Base-by-base conservation (phyloP, 2,329 filamentous ascomycete genomes). In the Elsinoe perseae region DNA sequence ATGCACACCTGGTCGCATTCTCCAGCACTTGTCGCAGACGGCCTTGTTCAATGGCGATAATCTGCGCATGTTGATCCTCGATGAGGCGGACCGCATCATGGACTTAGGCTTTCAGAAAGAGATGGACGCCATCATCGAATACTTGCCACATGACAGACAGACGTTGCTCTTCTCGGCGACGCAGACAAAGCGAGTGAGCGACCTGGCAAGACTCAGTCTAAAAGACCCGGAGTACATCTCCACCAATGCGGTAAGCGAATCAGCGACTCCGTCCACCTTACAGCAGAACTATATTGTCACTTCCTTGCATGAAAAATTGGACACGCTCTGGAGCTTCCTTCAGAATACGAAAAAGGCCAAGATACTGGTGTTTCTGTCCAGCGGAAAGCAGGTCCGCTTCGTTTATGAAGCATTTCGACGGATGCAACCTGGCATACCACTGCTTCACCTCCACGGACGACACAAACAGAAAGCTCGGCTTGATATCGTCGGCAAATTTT, bases 101-200 rank as follows among this genome's bases (percentile, higher is more conserved):
- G 93, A 98, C 67, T 93, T 97, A 89, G 93, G 93, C 4, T 98
- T 98, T 69, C 86, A 95, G 70, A 77, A 79, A 4, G 89, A 89
- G 1, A 85, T 98, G 2, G 93, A 98, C 71, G 93, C 93, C 0
- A 87, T 98, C 52, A 74, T 98, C 25, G 90, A 95, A 60, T 95
- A 97, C 68, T 77, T 98, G 1, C 93, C 93, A 1, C 85, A 83
- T 64, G 76, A 85, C 25, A 80, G 93, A 60, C 93, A 98, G 72
- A 98, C 93, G 0, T 78, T 98, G 67, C 81, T 98, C 8, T 98
- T 97, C 76, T 95, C 88, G 67, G 93, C 93, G 0, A 98, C 93
- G 0, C 93, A 98, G 72, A 97, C 91, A 62, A 95, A 90, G 67
- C 89, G 87, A 67, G 88, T 98, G 0, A 95, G 89, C 0, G 93